Base-by-base conservation (phyloP, 805 yeast genomes). In the Yueomyces sp. region DNA sequence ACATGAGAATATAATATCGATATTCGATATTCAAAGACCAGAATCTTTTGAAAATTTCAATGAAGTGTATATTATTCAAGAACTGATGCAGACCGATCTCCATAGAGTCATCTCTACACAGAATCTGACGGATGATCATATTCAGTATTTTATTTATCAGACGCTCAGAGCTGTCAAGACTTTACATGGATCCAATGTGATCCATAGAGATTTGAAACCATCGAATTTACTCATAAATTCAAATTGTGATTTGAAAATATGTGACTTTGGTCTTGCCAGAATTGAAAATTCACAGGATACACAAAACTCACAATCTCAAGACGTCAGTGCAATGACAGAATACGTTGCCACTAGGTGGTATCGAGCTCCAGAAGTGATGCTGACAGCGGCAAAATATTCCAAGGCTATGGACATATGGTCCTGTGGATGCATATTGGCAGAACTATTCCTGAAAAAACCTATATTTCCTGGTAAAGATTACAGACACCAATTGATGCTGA, bases 311-410 rank as follows among this genome's bases (percentile, higher is more conserved):
- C 48, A 47, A n/a, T 42, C 46, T n/a, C 46, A 46, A 34, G 47
- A 47, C 37, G 48, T 49, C 8, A 50, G 49, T 44, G 57, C 59
- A 1, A 82, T 90, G 94, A 90, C 97, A 3, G 97, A 90, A 63
- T 90, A 90, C 59, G 97, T 90, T 39, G 97, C 97, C 7, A 90
- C 97, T 3, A 70, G 97, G 51, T 90, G 97, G 97, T 90, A 90
- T 63, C 71, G 97, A 45, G 97, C 97, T 0, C 97, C 97, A 0
- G 97, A 90, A 55, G 87, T 90, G 59, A 90, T 90, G 97, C 72
- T 90, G 41, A 86, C 95, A 11, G 86, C 90, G 54, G 92, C 87
- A 49, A 85, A 84, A 55, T 90, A 90, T 65, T 84, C 96, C 28
- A 84, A 90, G 37, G 96, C 96, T 36, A 90, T 90, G 56, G 97